Evolutionary conservation across 176 grass and related monocot genomes (phyloP).

Genomic region (Oryza brachyantha): DNA sequence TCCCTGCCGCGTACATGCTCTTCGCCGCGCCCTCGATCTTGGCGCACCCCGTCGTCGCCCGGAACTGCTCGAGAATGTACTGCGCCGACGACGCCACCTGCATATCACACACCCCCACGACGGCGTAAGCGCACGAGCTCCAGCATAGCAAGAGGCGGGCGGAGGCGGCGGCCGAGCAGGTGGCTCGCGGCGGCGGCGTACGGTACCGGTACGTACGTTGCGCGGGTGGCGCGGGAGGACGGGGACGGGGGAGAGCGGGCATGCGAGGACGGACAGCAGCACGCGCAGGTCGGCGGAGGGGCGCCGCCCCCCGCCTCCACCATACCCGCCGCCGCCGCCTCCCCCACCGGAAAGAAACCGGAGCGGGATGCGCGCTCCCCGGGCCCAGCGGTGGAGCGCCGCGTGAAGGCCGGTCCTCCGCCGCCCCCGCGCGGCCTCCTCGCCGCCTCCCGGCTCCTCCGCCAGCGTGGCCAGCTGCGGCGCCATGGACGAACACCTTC

Average conservation of each 20-base stretch:
- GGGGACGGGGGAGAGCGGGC: conserved; percentile 82
- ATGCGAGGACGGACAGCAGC: conserved; percentile 76
- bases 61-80: conserved; percentile 89
- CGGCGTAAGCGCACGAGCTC: background rate
- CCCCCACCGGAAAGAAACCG: conserved; percentile 46
- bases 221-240: conserved; percentile 51
- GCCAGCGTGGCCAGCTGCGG: conserved; percentile 39
- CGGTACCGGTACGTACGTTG: conserved; percentile 37
- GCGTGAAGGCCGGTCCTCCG: conserved; percentile 28
- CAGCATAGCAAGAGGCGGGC: background rate
- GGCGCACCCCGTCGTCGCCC: conserved; percentile 71
- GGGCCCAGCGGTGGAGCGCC: conserved; percentile 44
- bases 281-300: conserved; percentile 58
- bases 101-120: background rate
- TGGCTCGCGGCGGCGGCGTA: conserved; percentile 34
- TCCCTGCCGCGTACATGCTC: conserved; percentile 75
- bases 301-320: background rate
- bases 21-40: conserved; percentile 67
- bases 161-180: conserved; percentile 28
- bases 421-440: conserved; percentile 21
- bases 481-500: background rate
- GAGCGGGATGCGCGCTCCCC: conserved; percentile 1
- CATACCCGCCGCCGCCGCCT: background rate
- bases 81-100: conserved; percentile 83
- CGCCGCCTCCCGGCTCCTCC: conserved; percentile 74